Base-by-base conservation (phyloP, 2,329 filamentous ascomycete species). In the Botrytis deweyae region DNA sequence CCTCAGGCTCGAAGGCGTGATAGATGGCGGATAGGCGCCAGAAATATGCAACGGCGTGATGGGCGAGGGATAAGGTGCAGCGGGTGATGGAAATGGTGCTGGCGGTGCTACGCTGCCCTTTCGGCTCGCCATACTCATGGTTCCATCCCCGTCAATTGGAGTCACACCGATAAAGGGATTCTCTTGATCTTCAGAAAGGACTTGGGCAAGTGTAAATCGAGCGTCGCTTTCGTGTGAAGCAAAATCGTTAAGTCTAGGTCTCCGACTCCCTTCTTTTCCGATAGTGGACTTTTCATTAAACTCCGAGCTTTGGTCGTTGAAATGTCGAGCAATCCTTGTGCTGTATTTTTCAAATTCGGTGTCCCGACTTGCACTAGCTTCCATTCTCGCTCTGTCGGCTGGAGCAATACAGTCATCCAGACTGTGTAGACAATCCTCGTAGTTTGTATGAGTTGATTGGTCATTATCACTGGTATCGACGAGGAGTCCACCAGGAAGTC, bases 371-470 rank as follows among this genome's bases (percentile, higher is more conserved):
- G 36, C 62, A 58, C 38, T 33, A 9, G 70, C 70, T 72, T 72
- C 70, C 46, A 44, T 42, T n/a, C 46, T 67, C 14, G 10, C 62
- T 46, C 20, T 66, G 20, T 72, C 61, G 22, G 70, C 44, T 9
- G 70, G 70, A 29, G 70, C 59, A 8, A 67, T 49, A 20, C 62
- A 72, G 42, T 72, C 70, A 33, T 72, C 62, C 16, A 72, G 38
- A n/a, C 36, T 72, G 22, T 72, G 70, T 9, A 59, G 16, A 59
- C 38, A 65, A 55, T 72, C 70, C 25, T 67, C 62, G 46, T 72
- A 72, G 10, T 58, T 72, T 20, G 46, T 72, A 18, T 42, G 46
- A 25, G 46, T 59, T 12, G 46, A 44, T 46, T 67, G 70, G 29
- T 44, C 62, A 46, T 67, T 25, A 33, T 67, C 62, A 59, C 70